These are phyloP conservation scores for Margaritispora aquatica DNA, from an alignment of 495 filamentous ascomycete genomes.

Conservation along the genomic window DNA sequence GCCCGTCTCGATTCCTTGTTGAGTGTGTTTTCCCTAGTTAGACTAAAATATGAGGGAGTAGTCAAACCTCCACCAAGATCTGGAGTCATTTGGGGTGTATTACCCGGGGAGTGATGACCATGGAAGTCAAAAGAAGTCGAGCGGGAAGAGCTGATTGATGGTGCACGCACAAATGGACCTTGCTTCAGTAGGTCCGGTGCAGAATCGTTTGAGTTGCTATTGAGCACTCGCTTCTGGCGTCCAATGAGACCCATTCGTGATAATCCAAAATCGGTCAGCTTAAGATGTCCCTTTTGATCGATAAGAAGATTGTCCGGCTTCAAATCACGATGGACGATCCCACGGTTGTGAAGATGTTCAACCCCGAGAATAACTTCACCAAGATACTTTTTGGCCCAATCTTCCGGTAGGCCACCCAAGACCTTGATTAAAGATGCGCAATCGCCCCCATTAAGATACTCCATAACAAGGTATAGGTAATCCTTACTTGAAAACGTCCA, in stretches of 20 bases:
- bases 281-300: constrained; percentile 93
- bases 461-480: constrained; percentile 98
- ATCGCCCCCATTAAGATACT: constrained; percentile 96
- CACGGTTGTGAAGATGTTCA: constrained; percentile 87
- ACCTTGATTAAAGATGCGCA: constrained; percentile 95
- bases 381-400: constrained; percentile 96
- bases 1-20: constrained; percentile 73
- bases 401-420: constrained; percentile 83
- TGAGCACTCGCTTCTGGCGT: constrained; percentile 87
- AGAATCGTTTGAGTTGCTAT: constrained; percentile 67
- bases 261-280: constrained; percentile 94
- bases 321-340: constrained; percentile 92
- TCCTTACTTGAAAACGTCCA: constrained; percentile 99
- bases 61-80: constrained; percentile 58
- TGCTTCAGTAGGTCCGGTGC: constrained; percentile 88
- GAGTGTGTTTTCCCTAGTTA: constrained; percentile 57
- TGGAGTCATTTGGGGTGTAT: constrained; percentile 85
- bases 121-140: constrained; percentile 93
- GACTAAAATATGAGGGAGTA: constrained; percentile 91
- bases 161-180: constrained; percentile 78
- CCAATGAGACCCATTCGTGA: constrained; percentile 97
- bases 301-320: constrained; percentile 98
- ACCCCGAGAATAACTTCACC: constrained; percentile 93
- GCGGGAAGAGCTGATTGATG: constrained; percentile 86
- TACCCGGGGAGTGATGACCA: constrained; percentile 66